Percentiles rank a stretch among this genome's conserved stretches.
phyloP scores from a whole-genome alignment of 108 stramenopile species.

The Cylindrotheca fusiformis region DNA sequence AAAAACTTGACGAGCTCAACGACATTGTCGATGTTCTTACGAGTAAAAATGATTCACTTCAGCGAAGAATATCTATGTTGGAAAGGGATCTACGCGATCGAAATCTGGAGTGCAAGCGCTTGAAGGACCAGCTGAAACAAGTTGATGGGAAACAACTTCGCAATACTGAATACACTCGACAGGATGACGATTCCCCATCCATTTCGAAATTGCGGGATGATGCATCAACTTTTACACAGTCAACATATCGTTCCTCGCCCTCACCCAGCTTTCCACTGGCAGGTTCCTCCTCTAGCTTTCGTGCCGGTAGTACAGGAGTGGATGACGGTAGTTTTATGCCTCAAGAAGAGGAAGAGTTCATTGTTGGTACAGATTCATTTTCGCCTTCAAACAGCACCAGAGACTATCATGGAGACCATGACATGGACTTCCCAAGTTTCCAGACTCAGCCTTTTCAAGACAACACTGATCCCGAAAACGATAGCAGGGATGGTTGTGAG shows the following conservation, averaged over 20 bases:
- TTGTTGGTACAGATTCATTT: conserved; percentile 17
- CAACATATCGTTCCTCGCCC: conserved; percentile 9
- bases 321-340: conserved; percentile 5
- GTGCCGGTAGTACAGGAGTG: conserved; percentile 1
- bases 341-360: conserved; percentile 10
- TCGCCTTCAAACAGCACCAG: conserved; percentile 1
- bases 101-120: conserved; percentile 36
- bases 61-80: conserved; percentile 31
- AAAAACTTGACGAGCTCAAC: conserved; percentile 35
- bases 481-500: conserved; percentile 21
- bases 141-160: conserved; percentile 27
- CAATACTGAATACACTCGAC: conserved; percentile 13
- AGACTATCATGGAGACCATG: neutral
- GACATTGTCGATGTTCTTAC: conserved; percentile 31
- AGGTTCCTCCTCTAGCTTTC: neutral
- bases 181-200: neutral
- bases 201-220: conserved; percentile 10
- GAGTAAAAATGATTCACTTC: conserved; percentile 38
- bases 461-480: neutral
- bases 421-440: conserved; percentile 11
- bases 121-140: conserved; percentile 35
- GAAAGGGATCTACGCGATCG: conserved; percentile 40
- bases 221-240: conserved; percentile 17
- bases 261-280: neutral
- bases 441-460: neutral